Base-by-base conservation (phyloP, 2,329 filamentous ascomycete species). In the Colletotrichum incanum region DNA sequence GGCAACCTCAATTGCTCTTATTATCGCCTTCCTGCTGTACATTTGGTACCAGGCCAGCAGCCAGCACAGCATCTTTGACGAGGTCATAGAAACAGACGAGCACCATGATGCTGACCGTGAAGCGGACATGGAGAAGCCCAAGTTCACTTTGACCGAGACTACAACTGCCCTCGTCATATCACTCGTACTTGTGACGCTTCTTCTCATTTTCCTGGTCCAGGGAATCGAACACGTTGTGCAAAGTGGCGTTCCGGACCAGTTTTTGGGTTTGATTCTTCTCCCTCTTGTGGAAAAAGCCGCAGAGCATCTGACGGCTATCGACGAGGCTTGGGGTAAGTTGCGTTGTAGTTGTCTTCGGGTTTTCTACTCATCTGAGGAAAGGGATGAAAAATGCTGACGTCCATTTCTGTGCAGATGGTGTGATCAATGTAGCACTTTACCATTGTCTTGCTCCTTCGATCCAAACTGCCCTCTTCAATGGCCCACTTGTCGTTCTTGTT, bases 381-480 rank as follows among this genome's bases (percentile, higher is more conserved):
- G 23, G 2, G 49, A 8, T 5, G 2, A 1, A 18, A 18, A 14
- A 23, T 23, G 16, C 26, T 61, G 8, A 7, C 3, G 0, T n/a
- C 3, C 14, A 1, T 28, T 18, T n/a, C 18, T 26, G 28, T 55
- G 0, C 18, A 80, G 89, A 91, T 72, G 88, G 89, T 39, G 87
- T 89, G 60, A 92, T 93, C 80, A 93, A 93, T 76, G 90, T 93
- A 74, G 91, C 92, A 0, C 84, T 93, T 14, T 92, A 91, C 65
- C 93, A 94, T 77, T 92, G 93, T 65, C 86, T 95, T 12, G 93
- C 91, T 6, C 91, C 92, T 3, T 93, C 91, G 1, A 92, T 94
- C 67, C 93, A 94, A 77, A 94, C 93, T 0, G 92, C 93, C 0
- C 85, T 95, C 2, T 88, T 95, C 80, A 94, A 94, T 78, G 92